Evolutionary conservation across 2,329 filamentous ascomycete genomes (phyloP).

Genomic region (Aspergillus novofumigatus): DNA sequence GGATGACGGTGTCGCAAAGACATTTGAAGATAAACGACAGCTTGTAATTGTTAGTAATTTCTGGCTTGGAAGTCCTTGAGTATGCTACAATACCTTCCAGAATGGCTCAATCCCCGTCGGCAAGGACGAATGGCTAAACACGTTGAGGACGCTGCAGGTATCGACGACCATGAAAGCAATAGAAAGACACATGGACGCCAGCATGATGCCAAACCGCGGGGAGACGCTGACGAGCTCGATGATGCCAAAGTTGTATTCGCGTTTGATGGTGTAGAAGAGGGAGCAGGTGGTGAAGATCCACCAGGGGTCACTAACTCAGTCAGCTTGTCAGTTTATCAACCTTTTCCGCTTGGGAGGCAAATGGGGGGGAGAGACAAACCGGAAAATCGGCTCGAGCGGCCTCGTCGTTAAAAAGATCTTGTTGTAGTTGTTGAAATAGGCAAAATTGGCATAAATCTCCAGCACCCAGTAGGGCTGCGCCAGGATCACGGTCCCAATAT

Average conservation of each 20-base stretch:
- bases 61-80: too few relatives aligned
- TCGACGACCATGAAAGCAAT: slow-evolving; percentile 60
- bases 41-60: slow-evolving; percentile 16
- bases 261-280: slow-evolving; percentile 61
- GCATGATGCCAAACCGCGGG: slow-evolving; percentile 61
- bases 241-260: slow-evolving; percentile 56
- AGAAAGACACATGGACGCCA: slow-evolving; percentile 57
- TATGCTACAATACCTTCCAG: slow-evolving; percentile 46
- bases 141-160: slow-evolving; percentile 55
- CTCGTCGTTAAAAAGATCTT: slow-evolving; percentile 52
- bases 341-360: too few relatives aligned
- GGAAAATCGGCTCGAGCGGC: slow-evolving; percentile 58
- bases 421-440: slow-evolving; percentile 57
- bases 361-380: slow-evolving; percentile 30
- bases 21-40: slow-evolving; percentile 63
- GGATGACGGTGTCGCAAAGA: slow-evolving; percentile 61
- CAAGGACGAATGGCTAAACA: slow-evolving; percentile 33
- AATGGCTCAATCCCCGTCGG: slow-evolving; percentile 62
- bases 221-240: slow-evolving; percentile 57
- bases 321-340: neutral
- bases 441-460: slow-evolving; percentile 63
- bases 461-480: slow-evolving; percentile 62
- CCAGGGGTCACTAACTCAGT: slow-evolving; percentile 54
- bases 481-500: slow-evolving; percentile 56
- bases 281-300: slow-evolving; percentile 61